Conservation (phyloP, 768 basidiomycete species). For the Kwoniella europaea region DNA sequence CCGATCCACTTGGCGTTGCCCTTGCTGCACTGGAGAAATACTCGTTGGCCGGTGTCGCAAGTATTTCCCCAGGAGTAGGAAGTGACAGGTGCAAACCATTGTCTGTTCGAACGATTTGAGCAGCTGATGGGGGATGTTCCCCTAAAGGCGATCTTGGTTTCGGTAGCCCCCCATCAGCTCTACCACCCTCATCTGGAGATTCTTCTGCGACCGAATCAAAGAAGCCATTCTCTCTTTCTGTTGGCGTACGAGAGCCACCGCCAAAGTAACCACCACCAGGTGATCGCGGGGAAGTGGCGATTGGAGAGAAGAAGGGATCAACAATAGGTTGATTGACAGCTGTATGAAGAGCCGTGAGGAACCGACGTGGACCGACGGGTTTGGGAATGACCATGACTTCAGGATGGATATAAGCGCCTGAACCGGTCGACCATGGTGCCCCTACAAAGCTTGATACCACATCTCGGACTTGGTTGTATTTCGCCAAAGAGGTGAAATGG, state of each 20-base stretch:
- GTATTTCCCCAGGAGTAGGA: slow-evolving; percentile 48
- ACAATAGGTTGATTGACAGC: slow-evolving; percentile 82
- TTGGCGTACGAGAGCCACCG: slow-evolving; percentile 48
- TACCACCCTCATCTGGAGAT: slow-evolving; percentile 13
- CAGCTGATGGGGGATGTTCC: slow-evolving; percentile 36
- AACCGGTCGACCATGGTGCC: slow-evolving; percentile 59
- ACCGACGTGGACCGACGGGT: slow-evolving; percentile 90
- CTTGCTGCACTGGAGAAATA: slow-evolving; percentile 74
- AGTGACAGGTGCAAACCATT: slow-evolving; percentile 39
- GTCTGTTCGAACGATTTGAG: slow-evolving; percentile 34
- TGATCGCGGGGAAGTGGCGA: slow-evolving; percentile 84
- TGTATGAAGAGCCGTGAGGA: slow-evolving; percentile 89
- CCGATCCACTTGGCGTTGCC: slow-evolving; percentile 62
- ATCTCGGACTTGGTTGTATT: slow-evolving; percentile 87
- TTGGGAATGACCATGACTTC: slow-evolving; percentile 98
- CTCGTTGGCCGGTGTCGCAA: slow-evolving; percentile 62
- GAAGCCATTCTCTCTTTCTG: slow-evolving; percentile 29
- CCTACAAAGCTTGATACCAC: slow-evolving; percentile 71
- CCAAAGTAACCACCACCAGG: slow-evolving; percentile 66
- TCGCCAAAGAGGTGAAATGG: slow-evolving; percentile 87
- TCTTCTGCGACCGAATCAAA: slow-evolving; percentile 47
- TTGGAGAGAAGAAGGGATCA: slow-evolving; percentile 92
- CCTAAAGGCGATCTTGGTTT: slow-evolving; percentile 39
- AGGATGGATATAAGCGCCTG: slow-evolving; percentile 61
- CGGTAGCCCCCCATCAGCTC: slow-evolving; percentile 11